phyloP scores from a whole-genome alignment of 208 protist genomes.

The Crithidia fasciculata region DNA sequence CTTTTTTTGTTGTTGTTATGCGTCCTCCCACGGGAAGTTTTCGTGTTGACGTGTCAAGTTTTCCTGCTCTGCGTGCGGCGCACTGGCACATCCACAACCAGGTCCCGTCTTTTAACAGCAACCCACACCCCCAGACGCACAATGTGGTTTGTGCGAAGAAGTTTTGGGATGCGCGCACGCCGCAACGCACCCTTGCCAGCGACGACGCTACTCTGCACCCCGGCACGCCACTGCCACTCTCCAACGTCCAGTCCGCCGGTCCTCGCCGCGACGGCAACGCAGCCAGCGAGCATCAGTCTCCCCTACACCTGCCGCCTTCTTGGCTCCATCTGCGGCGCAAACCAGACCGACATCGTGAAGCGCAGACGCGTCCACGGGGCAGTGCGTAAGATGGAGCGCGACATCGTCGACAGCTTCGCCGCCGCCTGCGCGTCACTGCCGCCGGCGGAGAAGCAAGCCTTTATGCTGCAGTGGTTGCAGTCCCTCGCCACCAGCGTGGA shows the following conservation, averaged over 20 bases:
- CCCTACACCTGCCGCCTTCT: slow-evolving; percentile 33
- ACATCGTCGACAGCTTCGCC: slow-evolving; percentile 55
- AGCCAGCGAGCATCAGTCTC: background rate
- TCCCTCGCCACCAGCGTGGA: slow-evolving; percentile 4
- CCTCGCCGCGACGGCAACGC: too few relatives aligned
- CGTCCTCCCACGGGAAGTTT: too few relatives aligned
- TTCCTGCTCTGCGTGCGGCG: too few relatives aligned
- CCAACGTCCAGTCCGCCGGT: too few relatives aligned
- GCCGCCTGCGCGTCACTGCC: slow-evolving; percentile 11
- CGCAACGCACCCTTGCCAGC: background rate
- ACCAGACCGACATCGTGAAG: slow-evolving; percentile 22
- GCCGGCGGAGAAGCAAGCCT: slow-evolving; percentile 4
- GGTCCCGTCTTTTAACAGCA: too few relatives aligned
- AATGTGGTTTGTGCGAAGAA: slow-evolving; percentile 8
- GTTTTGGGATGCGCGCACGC: background rate
- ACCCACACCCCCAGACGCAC: background rate
- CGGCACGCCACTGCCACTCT: too few relatives aligned
- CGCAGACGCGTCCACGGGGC: slow-evolving; percentile 54
- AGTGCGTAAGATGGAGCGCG: slow-evolving; percentile 53
- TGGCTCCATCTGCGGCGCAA: slow-evolving; percentile 8
- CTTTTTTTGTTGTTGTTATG: too few relatives aligned
- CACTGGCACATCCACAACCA: too few relatives aligned
- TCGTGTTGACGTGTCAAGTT: too few relatives aligned
- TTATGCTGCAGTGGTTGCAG: slow-evolving; percentile 25
- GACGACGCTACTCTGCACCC: too few relatives aligned